Evolutionary conservation across 2,329 filamentous ascomycete species (phyloP), one percentile per base, ranked within the genome.

Genomic region (Botrytis galanthina): DNA sequence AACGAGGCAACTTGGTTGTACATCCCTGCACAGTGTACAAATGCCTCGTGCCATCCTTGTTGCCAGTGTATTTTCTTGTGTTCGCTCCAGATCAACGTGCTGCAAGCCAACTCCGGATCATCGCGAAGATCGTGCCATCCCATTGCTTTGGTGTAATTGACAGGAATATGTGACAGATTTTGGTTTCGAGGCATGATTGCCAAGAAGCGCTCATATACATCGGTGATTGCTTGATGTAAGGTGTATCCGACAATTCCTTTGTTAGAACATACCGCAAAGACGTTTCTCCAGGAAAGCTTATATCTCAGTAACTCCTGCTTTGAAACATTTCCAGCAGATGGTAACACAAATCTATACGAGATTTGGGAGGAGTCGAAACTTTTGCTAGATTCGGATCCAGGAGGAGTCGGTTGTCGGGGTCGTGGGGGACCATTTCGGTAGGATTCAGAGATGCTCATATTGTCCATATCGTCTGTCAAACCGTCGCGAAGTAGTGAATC

Each of bases 31-130:
- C 88, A 88, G 79, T 93, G 91, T 10, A 89, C 83, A 77, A 92
- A 93, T 39, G 87, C 86, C 79, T 93, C 91, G 26, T 87, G 85
- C 85, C 90, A 93, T 1, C 90, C 90, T 75, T 90, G 88, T 62
- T 89, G 86, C 89, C 90, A 92, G 20, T 75, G 76, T 18, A 92
- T 87, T 29, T 84, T 85, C 3, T 86, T 84, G n/a, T 84, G 84
- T 77, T 93, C 91, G 3, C 89, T 87, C 88, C 90, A 93, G 0
- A 88, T 87, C 6, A 93, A 83, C 26, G 93, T 82, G 0, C 87
- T 86, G 3, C 91, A 85, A 0, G 91, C 90, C 3, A 84, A 84
- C 51, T 88, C 87, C 0, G 88, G 83, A 74, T 89, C 89, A 72
- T 87, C 87, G 18, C 90, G 86, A 18, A 90, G 84, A 78, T 93